These are phyloP conservation scores for Pythium grandisporangium DNA, from an alignment of 352 stramenopile genomes.

Conservation along the genomic window DNA sequence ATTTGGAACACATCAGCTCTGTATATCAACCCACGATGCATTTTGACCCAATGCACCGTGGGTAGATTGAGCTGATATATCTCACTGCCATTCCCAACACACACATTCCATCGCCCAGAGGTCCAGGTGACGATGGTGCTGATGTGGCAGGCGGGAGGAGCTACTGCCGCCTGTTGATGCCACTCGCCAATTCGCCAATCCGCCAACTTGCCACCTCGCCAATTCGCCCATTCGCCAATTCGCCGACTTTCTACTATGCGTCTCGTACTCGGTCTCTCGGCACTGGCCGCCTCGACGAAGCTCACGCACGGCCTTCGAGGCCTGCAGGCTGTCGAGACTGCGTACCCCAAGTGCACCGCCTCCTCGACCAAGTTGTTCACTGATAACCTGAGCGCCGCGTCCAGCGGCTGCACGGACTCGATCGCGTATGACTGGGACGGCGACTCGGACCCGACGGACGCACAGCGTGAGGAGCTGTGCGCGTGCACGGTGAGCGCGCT, in stretches of 20 bases:
- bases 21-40: too few species aligned
- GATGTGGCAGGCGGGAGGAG: too few species aligned
- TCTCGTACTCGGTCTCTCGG: not conserved
- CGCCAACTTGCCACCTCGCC: too few species aligned
- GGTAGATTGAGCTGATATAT: too few species aligned
- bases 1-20: too few species aligned
- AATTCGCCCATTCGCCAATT: not conserved
- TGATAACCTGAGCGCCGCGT: conserved; percentile 4
- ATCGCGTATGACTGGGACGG: conserved; percentile 1
- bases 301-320: not conserved
- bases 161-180: too few species aligned
- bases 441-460: not conserved
- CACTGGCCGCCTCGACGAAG: not conserved
- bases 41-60: too few species aligned
- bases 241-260: not conserved
- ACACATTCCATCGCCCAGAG: too few species aligned
- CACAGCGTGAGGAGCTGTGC: conserved; percentile 1
- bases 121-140: too few species aligned
- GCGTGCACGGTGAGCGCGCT: conserved; percentile 1
- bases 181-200: too few species aligned
- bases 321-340: too few species aligned
- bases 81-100: too few species aligned
- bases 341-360: not conserved
- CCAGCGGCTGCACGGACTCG: conserved; percentile 1
- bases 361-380: conserved; percentile 3